Evolutionary conservation across 2,329 filamentous ascomycete species (phyloP), one percentile per base, ranked within the genome.

Genomic region (Fusarium graminum): DNA sequence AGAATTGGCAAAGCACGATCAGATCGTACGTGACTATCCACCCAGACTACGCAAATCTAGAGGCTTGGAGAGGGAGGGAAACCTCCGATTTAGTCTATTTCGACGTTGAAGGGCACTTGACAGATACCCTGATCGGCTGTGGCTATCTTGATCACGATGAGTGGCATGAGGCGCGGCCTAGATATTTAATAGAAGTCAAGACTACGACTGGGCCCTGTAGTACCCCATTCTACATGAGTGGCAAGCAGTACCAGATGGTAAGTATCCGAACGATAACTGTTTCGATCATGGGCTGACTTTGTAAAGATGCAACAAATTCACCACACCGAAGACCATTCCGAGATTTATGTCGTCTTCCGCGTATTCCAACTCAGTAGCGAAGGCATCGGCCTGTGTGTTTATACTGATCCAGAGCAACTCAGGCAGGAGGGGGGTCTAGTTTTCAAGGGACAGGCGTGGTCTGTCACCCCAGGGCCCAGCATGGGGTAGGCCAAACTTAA

Each of bases 121-220:
- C 69, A 3, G 3, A 30, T 12, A 46, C 25, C 0, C 42, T 72
- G 12, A 59, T 68, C 16, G 61, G 43, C 6, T 46, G 52, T 17
- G 59, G 58, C 3, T 49, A 66, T 8, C 57, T 72, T 2, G 30
- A 10, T 14, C 7, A 25, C 29, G 55, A 56, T 6, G 60, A 55
- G n/a, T 71, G 70, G 68, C n/a, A 60, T 40, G 30, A 16, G 6
- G 59, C 46, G 16, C 49, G 39, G 7, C 81, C 77, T 3, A 72
- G 74, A 17, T 85, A 83, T 64, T 82, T 76, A 30, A 77, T 86
- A 6, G 83, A 86, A 58, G 83, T 85, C 25, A 85, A 85, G 67
- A 79, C 81, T 2, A 84, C 83, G 0, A 80, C 77, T 1, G 70
- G 71, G 2, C 46, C 63, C 0, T 79, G 75, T 36, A 65, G 22